These are phyloP conservation scores for Penicillium corylophilum DNA, from an alignment of 2,329 filamentous ascomycete genomes.

Conservation along the genomic window DNA sequence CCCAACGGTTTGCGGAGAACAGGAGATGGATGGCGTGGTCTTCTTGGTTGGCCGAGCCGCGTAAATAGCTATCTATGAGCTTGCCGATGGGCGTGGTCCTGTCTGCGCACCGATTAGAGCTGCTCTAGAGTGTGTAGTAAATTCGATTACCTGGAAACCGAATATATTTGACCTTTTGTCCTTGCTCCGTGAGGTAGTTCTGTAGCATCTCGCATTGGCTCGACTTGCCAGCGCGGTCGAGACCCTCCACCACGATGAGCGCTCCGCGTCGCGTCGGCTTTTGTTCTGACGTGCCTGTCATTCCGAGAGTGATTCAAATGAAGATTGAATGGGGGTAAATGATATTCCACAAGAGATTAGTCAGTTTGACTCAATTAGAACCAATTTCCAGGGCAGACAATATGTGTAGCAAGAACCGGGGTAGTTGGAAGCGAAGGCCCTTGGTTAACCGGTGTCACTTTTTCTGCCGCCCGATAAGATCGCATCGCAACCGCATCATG, in stretches of 20 bases:
- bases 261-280: slow-evolving; percentile 55
- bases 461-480: slow-evolving; percentile 24
- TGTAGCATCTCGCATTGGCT: slow-evolving; percentile 76
- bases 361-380: background rate
- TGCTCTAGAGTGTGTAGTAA: no score
- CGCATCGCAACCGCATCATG: slow-evolving; percentile 5
- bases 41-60: slow-evolving; percentile 68
- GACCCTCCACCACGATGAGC: slow-evolving; percentile 80
- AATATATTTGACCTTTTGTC: slow-evolving; percentile 57
- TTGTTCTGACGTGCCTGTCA: slow-evolving; percentile 18
- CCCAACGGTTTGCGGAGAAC: slow-evolving; percentile 91
- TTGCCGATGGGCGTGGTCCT: slow-evolving; percentile 79
- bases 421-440: background rate
- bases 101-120: slow-evolving; percentile 52
- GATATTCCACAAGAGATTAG: background rate
- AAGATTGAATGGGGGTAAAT: background rate
- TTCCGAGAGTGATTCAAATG: background rate
- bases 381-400: background rate
- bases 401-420: background rate
- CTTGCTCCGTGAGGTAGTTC: slow-evolving; percentile 51
- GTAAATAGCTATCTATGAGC: slow-evolving; percentile 82
- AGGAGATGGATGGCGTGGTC: slow-evolving; percentile 88
- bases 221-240: slow-evolving; percentile 89
- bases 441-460: slow-evolving; percentile 13
- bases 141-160: slow-evolving; percentile 62